Evolutionary conservation across 768 basidiomycete genomes (phyloP), one percentile per base, ranked within the genome.

Genomic region (Leccinellum luteum): DNA sequence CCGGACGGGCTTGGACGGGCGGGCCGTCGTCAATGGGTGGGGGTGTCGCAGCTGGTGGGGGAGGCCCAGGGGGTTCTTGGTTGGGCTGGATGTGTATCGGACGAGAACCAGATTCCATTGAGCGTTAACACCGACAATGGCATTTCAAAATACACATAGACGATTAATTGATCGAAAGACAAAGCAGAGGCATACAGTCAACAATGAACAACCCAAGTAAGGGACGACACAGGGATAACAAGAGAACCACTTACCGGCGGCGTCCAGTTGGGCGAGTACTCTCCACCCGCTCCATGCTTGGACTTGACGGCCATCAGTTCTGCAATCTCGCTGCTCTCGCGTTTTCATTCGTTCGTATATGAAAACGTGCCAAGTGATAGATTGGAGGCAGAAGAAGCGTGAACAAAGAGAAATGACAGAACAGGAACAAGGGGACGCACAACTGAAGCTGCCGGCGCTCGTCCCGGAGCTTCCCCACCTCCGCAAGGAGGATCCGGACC

Each of bases 281-380:
- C 89, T 23, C 90, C 90, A 35, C 86, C 89, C 2, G 85, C 80
- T 19, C 89, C 86, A 68, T 90, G 87, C 70, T 93, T 92, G 19
- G 90, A 85, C 69, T 90, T 90, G 51, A 91, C 78, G 51, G 83
- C 81, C 88, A 93, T 88, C 58, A 93, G 77, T 69, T 90, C 89
- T 25, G 90, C 85, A 61, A 94, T 90, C 71, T 94, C 91, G 61
- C 91, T 92, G 66, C 25, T 25, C 51, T 0, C n/a, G 25, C 45
- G 13, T 14, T 35, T 43, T 51, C 51, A 35, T 57, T 14, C 15
- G n/a, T 52, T 38, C 4, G 12, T 32, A 32, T 32, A 19, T 10
- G 15, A 32, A 10, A 50, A 19, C 35, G 47, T 30, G 45, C 44
- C 47, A 19, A 14, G 19, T 21, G 45, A 48, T 34, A 17, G 32